phyloP scores from a whole-genome alignment of 1,284 basidiomycete species.

The Cystobasidium sp. region DNA sequence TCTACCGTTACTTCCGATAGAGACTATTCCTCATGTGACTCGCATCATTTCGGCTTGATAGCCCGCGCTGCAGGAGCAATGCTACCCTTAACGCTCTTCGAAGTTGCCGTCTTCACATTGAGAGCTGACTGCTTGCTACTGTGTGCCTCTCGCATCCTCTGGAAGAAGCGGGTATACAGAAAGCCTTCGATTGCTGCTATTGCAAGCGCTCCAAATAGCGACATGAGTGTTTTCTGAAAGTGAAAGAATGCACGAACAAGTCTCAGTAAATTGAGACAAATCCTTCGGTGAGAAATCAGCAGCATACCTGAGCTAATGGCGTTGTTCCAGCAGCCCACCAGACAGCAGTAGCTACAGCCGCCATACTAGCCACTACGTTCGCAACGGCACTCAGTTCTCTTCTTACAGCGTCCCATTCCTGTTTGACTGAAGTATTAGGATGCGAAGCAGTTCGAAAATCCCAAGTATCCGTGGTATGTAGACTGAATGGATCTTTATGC shows the following conservation, averaged over 20 bases:
- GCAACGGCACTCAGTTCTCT: conserved; percentile 51
- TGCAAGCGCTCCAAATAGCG: conserved; percentile 47
- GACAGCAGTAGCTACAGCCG: conserved; percentile 49
- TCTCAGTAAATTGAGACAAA: not conserved
- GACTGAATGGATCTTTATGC: conserved; percentile 24
- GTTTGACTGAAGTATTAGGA: conserved; percentile 33
- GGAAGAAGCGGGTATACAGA: conserved; percentile 53
- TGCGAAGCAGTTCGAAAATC: conserved; percentile 32
- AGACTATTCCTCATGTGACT: too few relatives aligned
- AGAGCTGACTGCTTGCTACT: not conserved
- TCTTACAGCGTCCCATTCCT: conserved; percentile 51
- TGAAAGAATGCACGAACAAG: not conserved
- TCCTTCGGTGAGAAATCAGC: not conserved
- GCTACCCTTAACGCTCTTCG: not conserved
- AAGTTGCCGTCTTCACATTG: not conserved
- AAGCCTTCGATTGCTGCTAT: conserved; percentile 52
- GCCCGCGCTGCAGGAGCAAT: not conserved
- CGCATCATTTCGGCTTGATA: too few relatives aligned
- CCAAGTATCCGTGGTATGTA: conserved; percentile 13
- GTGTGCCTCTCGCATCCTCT: not conserved
- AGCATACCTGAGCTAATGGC: conserved; percentile 46
- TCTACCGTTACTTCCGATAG: too few relatives aligned
- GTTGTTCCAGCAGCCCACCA: conserved; percentile 52
- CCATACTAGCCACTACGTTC: conserved; percentile 52
- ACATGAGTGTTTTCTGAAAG: conserved; percentile 49